Percentiles rank a stretch among this genome's conserved stretches.
These are phyloP conservation scores for Neopestalotiopsis rosae DNA, from an alignment of 2,329 filamentous ascomycete genomes.

Conservation along the genomic window DNA sequence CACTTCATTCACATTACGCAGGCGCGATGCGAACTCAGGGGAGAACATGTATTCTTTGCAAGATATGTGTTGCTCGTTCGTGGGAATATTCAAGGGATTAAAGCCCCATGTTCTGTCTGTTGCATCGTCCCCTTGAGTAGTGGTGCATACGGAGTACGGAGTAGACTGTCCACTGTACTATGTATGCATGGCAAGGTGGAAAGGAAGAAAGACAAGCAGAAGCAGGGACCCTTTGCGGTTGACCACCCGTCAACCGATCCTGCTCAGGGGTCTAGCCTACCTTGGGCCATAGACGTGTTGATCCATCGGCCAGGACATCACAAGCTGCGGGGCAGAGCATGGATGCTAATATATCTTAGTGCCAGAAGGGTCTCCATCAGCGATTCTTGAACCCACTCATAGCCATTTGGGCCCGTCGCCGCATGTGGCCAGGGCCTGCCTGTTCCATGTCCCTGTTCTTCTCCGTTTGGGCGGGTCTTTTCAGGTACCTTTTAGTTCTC, in stretches of 20 bases:
- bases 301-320: not conserved
- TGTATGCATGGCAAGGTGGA: not conserved
- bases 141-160: too few species aligned
- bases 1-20: not conserved
- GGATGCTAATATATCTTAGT: conserved; percentile 2
- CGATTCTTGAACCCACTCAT: not conserved
- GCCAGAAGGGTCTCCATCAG: not conserved
- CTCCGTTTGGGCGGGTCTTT: not conserved
- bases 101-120: too few species aligned
- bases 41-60: not conserved
- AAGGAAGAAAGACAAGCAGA: not conserved
- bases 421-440: not conserved
- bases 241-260: not conserved
- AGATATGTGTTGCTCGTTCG: too few species aligned
- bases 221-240: not conserved
- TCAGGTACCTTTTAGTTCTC: not conserved
- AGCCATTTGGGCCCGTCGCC: not conserved
- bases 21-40: not conserved
- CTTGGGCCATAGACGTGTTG: not conserved
- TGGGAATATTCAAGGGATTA: too few species aligned
- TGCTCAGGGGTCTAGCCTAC: not conserved
- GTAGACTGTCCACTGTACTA: not conserved
- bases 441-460: not conserved
- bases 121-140: too few species aligned
- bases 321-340: not conserved